These are phyloP conservation scores for Phytophthora citrophthora DNA, from an alignment of 352 stramenopile genomes.

Conservation along the genomic window DNA sequence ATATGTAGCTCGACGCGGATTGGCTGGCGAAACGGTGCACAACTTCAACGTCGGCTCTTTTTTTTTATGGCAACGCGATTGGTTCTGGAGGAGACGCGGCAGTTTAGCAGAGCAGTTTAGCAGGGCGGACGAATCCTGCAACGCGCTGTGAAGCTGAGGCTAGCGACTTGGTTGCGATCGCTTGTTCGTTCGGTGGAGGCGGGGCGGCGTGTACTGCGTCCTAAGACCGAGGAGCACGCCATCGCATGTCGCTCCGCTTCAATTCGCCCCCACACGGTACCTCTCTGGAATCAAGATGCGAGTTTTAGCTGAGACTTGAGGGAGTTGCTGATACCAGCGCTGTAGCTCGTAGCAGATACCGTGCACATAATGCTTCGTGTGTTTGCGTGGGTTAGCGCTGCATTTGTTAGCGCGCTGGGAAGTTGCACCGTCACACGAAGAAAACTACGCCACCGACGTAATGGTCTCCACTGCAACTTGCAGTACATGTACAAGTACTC, in stretches of 20 bases:
- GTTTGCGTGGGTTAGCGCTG: no score
- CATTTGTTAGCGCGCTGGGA: no score
- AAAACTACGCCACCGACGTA: no score
- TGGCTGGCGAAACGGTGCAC: conserved; percentile 2
- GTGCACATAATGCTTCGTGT: no score
- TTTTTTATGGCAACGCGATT: conserved; percentile 1
- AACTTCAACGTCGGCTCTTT: conserved; percentile 26
- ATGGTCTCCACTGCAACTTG: no score
- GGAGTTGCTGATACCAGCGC: background rate
- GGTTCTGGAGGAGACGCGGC: background rate
- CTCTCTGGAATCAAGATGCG: background rate
- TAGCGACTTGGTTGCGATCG: background rate
- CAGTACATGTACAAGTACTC: no score
- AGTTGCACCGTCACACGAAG: no score
- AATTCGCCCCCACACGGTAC: no score
- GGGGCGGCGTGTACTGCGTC: background rate
- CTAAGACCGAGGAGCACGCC: background rate
- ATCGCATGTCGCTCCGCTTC: conserved; percentile 4
- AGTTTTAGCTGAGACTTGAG: background rate
- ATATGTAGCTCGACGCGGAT: conserved; percentile 8
- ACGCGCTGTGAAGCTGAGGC: background rate
- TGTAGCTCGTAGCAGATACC: background rate
- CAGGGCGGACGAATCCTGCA: background rate
- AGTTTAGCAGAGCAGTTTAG: background rate
- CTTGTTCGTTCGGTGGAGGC: conserved; percentile 4